Evolutionary conservation across 345 rosid genomes (phyloP).

Genomic region (Arabis alpina): DNA sequence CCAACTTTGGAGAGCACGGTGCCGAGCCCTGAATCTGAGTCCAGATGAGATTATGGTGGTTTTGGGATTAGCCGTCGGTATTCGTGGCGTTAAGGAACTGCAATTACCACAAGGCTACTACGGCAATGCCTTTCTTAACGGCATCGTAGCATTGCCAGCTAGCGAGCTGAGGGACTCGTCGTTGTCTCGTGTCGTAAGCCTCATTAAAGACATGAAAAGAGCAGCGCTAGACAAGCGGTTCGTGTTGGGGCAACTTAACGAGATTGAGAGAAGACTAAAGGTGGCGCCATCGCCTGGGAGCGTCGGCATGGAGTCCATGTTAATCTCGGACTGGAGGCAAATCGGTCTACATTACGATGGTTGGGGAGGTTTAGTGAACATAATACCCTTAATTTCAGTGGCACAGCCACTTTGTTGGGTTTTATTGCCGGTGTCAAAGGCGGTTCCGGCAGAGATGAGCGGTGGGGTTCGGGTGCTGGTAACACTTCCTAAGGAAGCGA

Average conservation of each 20-base stretch:
- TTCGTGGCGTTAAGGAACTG: constrained; percentile 40
- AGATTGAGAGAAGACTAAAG: constrained; percentile 33
- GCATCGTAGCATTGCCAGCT: constrained; percentile 31
- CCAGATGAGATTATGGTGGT: constrained; percentile 35
- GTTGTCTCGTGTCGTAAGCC: constrained; percentile 36
- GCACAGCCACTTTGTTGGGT: constrained; percentile 37
- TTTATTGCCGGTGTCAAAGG: constrained; percentile 43
- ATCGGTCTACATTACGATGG: constrained; percentile 39
- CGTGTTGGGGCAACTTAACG: constrained; percentile 20
- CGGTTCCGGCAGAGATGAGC: constrained; percentile 36
- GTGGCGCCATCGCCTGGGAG: constrained; percentile 19
- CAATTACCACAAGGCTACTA: constrained; percentile 52
- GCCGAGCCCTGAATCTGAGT: constrained; percentile 46
- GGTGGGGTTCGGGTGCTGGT: constrained; percentile 50
- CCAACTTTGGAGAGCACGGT: constrained; percentile 51
- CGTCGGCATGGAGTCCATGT: constrained; percentile 28
- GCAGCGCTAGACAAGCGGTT: not conserved
- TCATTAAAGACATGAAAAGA: constrained; percentile 48
- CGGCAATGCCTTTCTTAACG: constrained; percentile 47
- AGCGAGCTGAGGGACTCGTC: constrained; percentile 41
- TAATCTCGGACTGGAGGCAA: constrained; percentile 53
- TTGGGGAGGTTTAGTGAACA: constrained; percentile 48
- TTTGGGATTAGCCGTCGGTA: constrained; percentile 31
- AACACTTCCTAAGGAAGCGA: constrained; percentile 47
- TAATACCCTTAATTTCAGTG: constrained; percentile 45